A percentile compares a stretch with the other conserved stretches of the same genome.
Conservation (phyloP, 345 rosid species). For the Sisymbrium irio region DNA sequence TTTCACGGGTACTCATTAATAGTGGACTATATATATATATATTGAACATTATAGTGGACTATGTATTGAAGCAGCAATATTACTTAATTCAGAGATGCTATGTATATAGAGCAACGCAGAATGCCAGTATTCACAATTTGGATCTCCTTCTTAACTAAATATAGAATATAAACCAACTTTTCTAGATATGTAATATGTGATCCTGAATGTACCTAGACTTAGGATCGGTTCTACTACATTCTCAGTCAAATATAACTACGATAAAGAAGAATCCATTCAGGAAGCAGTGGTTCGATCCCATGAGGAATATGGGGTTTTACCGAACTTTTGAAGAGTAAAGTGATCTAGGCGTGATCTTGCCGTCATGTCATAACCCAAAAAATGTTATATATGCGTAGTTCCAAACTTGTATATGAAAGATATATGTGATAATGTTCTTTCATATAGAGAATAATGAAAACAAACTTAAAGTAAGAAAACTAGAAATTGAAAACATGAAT, state of each 20-base stretch:
- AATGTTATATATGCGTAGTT: constrained; percentile 5
- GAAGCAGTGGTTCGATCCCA: constrained; percentile 10
- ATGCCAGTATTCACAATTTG: not conserved
- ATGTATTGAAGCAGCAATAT: constrained; percentile 2
- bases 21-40: not conserved
- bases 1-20: not conserved
- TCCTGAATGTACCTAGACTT: not conserved
- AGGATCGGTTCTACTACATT: constrained; percentile 14
- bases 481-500: constrained; percentile 25
- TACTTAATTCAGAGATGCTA: not conserved
- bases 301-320: constrained; percentile 14
- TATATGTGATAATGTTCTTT: constrained; percentile 9
- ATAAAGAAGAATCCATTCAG: constrained; percentile 12
- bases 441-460: not conserved
- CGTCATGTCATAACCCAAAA: constrained; percentile 16
- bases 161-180: not conserved
- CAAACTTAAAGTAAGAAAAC: constrained; percentile 16
- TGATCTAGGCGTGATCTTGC: constrained; percentile 26
- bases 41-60: not conserved
- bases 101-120: not conserved
- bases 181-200: not conserved
- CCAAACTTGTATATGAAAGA: constrained; percentile 20
- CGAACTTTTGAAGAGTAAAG: constrained; percentile 10
- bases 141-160: not conserved
- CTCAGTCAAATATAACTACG: not conserved